Evolutionary conservation across 148 eudicot genomes (phyloP).

Genomic region (Camellia japonica): DNA sequence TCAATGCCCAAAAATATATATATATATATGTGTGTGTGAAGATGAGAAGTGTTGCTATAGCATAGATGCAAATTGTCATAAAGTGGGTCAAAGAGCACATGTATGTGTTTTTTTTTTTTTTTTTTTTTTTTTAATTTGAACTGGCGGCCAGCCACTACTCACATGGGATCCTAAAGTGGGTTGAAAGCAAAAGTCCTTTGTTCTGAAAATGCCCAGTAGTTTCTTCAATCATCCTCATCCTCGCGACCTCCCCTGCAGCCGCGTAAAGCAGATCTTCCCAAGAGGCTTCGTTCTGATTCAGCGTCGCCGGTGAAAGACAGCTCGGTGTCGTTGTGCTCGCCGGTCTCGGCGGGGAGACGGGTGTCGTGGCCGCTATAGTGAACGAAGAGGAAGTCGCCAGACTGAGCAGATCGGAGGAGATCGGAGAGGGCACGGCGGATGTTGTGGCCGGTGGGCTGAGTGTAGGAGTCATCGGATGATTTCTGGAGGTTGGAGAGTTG

Average conservation of each 20-base stretch:
- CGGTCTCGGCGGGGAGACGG: slow-evolving; percentile 91
- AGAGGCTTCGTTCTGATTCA: slow-evolving; percentile 16
- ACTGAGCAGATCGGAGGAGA: slow-evolving; percentile 48
- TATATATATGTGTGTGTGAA: too few relatives aligned
- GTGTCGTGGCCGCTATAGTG: slow-evolving; percentile 98
- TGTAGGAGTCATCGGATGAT: slow-evolving; percentile 43
- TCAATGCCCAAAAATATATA: too few relatives aligned
- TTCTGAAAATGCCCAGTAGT: slow-evolving; percentile 33
- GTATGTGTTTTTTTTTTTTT: too few relatives aligned
- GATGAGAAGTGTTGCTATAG: too few relatives aligned
- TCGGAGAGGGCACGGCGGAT: slow-evolving; percentile 51
- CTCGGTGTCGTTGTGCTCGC: slow-evolving; percentile 86
- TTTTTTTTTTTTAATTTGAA: too few relatives aligned
- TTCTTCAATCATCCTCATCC: slow-evolving; percentile 41
- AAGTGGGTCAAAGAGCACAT: too few relatives aligned
- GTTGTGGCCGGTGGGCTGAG: slow-evolving; percentile 78
- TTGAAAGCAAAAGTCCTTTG: slow-evolving; percentile 16
- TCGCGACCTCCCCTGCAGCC: slow-evolving; percentile 63
- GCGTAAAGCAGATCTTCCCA: slow-evolving; percentile 42
- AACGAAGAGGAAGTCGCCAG: slow-evolving; percentile 68
- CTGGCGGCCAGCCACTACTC: too few relatives aligned
- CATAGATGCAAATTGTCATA: too few relatives aligned
- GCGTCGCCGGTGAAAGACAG: slow-evolving; percentile 20
- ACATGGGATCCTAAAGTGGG: too few relatives aligned
- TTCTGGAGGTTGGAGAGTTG: too few relatives aligned